Percentiles rank a stretch among this genome's conserved stretches.
These are phyloP conservation scores for Filosporella fistucella DNA, from an alignment of 495 filamentous ascomycete genomes.

Conservation along the genomic window DNA sequence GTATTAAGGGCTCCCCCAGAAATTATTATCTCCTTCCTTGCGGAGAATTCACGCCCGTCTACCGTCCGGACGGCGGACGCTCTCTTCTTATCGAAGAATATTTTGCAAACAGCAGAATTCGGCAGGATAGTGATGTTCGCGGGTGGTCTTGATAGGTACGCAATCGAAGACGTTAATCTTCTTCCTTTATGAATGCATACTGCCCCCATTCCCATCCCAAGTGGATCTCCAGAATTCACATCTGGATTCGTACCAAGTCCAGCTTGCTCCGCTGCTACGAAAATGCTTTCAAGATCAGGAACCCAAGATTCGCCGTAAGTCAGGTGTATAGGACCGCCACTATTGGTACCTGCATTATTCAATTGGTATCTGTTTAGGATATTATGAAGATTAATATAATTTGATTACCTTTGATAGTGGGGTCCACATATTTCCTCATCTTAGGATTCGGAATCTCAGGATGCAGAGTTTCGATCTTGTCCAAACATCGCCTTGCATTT, in stretches of 20 bases:
- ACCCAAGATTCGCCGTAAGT: not conserved
- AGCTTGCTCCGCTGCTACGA: not conserved
- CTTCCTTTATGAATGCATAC: not conserved
- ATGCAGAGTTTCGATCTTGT: not conserved
- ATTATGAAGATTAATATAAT: not conserved
- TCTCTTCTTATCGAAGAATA: not conserved
- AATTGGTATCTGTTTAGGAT: not conserved
- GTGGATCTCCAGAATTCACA: not conserved
- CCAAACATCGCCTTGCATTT: not conserved
- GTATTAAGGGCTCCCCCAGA: constrained; percentile 58
- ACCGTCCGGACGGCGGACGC: not conserved
- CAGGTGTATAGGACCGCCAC: not conserved
- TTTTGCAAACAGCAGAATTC: not conserved
- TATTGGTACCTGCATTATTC: not conserved
- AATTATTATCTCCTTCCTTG: constrained; percentile 58
- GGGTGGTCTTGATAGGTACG: not conserved
- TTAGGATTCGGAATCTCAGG: not conserved
- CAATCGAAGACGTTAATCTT: not conserved
- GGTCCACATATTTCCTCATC: not conserved
- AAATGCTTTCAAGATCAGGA: not conserved
- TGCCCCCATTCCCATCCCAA: not conserved
- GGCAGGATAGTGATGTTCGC: not conserved
- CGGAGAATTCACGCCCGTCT: constrained; percentile 19
- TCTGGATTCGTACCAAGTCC: not conserved
- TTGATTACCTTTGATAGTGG: not conserved